Conservation (phyloP, 2,329 filamentous ascomycete genomes). For the Microsporum audouinii region DNA sequence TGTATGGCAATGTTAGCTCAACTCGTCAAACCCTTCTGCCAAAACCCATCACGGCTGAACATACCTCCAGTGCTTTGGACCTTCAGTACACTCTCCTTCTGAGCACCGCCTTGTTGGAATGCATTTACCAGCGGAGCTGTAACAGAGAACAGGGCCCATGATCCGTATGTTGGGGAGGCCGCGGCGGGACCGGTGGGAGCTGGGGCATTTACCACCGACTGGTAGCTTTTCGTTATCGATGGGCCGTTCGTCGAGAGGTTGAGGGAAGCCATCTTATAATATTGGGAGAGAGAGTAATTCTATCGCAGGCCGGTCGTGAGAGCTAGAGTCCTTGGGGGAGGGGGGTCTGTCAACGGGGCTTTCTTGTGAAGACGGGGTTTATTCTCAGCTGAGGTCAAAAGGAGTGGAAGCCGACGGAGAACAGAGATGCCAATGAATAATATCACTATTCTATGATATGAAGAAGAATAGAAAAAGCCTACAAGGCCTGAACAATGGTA, state of each 20-base stretch:
- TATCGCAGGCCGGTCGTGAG: neutral
- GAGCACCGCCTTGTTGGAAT: slow-evolving; percentile 68
- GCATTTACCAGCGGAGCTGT: slow-evolving; percentile 84
- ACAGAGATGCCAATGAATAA: neutral
- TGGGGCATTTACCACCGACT: slow-evolving; percentile 53
- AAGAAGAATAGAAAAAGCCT: neutral
- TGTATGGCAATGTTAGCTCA: slow-evolving; percentile 26
- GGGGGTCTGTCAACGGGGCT: neutral
- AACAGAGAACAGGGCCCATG: slow-evolving; percentile 92
- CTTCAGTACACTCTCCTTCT: slow-evolving; percentile 90
- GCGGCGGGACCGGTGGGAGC: slow-evolving; percentile 46
- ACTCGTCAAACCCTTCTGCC: too few species aligned
- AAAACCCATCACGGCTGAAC: slow-evolving; percentile 12
- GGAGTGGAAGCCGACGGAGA: neutral
- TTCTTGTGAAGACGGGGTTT: neutral
- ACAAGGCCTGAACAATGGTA: neutral
- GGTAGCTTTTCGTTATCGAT: slow-evolving; percentile 67
- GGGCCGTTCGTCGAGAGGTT: slow-evolving; percentile 70
- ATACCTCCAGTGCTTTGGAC: slow-evolving; percentile 82
- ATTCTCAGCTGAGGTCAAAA: neutral
- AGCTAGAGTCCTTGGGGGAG: neutral
- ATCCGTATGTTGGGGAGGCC: slow-evolving; percentile 68
- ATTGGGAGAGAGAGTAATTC: neutral
- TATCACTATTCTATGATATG: neutral
- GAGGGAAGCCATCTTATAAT: slow-evolving; percentile 57